Base-by-base conservation (phyloP, 1,284 basidiomycete genomes). In the Cryptococcus sp. region DNA sequence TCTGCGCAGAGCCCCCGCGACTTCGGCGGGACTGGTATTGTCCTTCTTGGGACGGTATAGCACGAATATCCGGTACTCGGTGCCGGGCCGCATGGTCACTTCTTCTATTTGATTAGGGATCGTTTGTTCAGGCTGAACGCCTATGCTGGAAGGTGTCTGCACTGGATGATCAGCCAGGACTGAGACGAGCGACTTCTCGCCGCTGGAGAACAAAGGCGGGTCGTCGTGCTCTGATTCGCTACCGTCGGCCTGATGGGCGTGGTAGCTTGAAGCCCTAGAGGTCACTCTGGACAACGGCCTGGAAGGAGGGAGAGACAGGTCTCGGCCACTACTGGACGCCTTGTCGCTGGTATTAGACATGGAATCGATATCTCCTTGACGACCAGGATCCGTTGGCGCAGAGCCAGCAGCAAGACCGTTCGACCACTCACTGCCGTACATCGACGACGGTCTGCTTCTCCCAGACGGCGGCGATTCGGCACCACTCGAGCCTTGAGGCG, bases 41-140 rank as follows among this genome's bases (percentile, higher is more conserved):
- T 77, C 77, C 2, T 76, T 65, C 20, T 70, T 63, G 0, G 81
- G 81, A 1, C 79, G 77, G 65, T 80, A 80, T 17, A 80, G 76
- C 6, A 82, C 80, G 41, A 80, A 76, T 13, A 82, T 72, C n/a
- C 81, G 72, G 60, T 81, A 81, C 62, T 81, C 80, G 17, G 77
- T 79, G 11, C 81, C 81, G 2, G 81, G 81, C 6, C 80, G 70
- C 63, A 82, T 76, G 22, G 80, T 74, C n/a, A 82, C 68, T 63
- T 82, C 80, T 61, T 82, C 81, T 19, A 82, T 75, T 58, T 80
- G 80, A 51, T 76, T 76, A 35, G 75, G 73, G 25, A 73, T 73
- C 35, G 64, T 65, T 58, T 58, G 52, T 42, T 66, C 65, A 11
- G 49, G 20, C 58, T 52, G 57, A 57, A 61, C 38, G 56, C 58